Conservation (phyloP, 2,329 filamentous ascomycete genomes). For the Alternaria metachromatica region DNA sequence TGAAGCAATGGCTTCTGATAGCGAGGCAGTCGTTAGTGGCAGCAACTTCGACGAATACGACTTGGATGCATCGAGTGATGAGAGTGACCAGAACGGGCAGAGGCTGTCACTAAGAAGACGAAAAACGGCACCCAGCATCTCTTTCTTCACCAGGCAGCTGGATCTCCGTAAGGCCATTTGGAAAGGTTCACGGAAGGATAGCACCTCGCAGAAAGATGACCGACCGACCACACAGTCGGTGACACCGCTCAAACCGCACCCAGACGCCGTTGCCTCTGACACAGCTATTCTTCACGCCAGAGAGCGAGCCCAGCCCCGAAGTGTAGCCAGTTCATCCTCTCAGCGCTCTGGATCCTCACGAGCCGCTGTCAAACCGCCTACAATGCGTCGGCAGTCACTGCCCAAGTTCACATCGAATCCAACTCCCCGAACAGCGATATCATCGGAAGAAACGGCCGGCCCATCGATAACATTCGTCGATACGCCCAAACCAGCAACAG, state of each 20-base stretch:
- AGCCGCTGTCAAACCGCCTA: constrained; percentile 52
- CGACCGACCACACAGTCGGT: constrained; percentile 26
- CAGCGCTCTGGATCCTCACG: constrained; percentile 26
- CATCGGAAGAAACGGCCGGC: constrained; percentile 66
- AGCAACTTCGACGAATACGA: constrained; percentile 46
- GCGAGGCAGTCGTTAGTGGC: constrained; percentile 37
- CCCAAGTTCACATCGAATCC: constrained; percentile 75
- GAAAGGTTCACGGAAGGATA: constrained; percentile 26
- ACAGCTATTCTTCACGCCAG: constrained; percentile 27
- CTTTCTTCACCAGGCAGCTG: constrained; percentile 36
- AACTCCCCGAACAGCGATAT: constrained; percentile 72
- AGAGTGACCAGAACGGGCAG: constrained; percentile 23
- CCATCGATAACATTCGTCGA: constrained; percentile 79
- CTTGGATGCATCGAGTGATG: constrained; percentile 41
- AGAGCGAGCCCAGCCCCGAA: constrained; percentile 14
- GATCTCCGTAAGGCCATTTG: constrained; percentile 38
- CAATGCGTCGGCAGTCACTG: constrained; percentile 61
- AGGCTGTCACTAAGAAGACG: constrained; percentile 24
- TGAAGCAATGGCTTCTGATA: constrained; percentile 41
- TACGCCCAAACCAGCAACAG: constrained; percentile 32
- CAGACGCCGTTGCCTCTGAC: constrained; percentile 35
- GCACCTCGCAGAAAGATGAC: constrained; percentile 12
- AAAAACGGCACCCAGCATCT: constrained; percentile 30
- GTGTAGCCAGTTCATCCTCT: constrained; percentile 24
- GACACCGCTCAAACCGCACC: constrained; percentile 35